phyloP scores from a whole-genome alignment of 148 eudicot genomes.

The Rhododendron molle region DNA sequence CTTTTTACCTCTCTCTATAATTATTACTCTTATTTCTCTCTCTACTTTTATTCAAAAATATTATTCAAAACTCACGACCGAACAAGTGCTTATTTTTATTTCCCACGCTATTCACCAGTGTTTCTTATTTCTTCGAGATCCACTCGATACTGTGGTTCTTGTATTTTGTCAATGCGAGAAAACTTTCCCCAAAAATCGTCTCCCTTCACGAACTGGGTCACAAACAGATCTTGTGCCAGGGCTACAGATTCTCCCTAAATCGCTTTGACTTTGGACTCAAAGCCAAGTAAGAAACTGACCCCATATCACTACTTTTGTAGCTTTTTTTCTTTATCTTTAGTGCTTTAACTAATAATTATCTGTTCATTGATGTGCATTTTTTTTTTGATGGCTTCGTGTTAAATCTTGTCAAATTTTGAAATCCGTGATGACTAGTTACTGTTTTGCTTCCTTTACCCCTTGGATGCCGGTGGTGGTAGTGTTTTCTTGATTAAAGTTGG shows the following conservation, averaged over 20 bases:
- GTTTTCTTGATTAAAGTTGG: constrained; percentile 18
- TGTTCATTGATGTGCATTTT: constrained; percentile 6
- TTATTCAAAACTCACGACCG: too few species aligned
- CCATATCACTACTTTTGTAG: constrained; percentile 1
- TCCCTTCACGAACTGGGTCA: constrained; percentile 11
- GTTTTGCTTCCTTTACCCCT: constrained; percentile 11
- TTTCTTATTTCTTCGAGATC: background rate
- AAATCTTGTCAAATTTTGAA: constrained; percentile 9
- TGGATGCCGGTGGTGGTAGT: constrained; percentile 17
- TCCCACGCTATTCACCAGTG: background rate
- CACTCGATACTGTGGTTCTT: background rate
- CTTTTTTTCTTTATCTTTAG: constrained; percentile 5
- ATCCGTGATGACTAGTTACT: constrained; percentile 12
- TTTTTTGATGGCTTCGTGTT: constrained; percentile 4
- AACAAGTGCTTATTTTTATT: too few species aligned
- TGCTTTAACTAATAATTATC: constrained; percentile 8
- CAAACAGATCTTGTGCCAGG: background rate
- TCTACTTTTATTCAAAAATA: too few species aligned
- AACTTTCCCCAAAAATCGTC: background rate
- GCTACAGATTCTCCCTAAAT: background rate
- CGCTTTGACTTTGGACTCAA: background rate
- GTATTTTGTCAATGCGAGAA: background rate
- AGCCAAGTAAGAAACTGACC: constrained; percentile 9
- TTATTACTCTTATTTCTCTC: too few species aligned
- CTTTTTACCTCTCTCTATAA: too few species aligned